Conservation (phyloP, 2,329 filamentous ascomycete species). For the Xylariales sp. region DNA sequence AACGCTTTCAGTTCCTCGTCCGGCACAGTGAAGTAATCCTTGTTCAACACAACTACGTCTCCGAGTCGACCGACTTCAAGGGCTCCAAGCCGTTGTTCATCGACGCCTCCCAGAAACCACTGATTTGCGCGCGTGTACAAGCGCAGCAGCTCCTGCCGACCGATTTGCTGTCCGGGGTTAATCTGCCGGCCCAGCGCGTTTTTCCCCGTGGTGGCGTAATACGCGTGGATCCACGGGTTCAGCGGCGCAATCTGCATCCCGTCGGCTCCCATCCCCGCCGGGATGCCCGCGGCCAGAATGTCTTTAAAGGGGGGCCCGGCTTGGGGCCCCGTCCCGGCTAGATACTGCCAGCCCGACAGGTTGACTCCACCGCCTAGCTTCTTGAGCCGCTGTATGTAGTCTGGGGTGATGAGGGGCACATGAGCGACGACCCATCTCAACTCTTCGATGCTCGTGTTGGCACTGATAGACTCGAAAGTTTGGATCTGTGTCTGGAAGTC, state of each 20-base stretch:
- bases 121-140: conserved; percentile 46
- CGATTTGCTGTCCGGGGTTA: conserved; percentile 45
- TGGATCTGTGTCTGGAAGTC: conserved; percentile 45
- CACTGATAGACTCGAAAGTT: conserved; percentile 43
- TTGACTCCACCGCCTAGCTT: conserved; percentile 47
- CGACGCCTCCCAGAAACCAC: conserved; percentile 47
- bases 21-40: conserved; percentile 45
- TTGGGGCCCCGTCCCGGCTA: conserved; percentile 40
- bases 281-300: conserved; percentile 47
- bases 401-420: conserved; percentile 45
- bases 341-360: conserved; percentile 46
- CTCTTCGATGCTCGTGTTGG: conserved; percentile 34
- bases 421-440: conserved; percentile 48
- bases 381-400: conserved; percentile 44
- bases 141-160: conserved; percentile 40
- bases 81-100: conserved; percentile 43
- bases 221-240: conserved; percentile 48
- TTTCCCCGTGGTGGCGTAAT: conserved; percentile 47
- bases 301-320: conserved; percentile 48
- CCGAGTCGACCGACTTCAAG: conserved; percentile 46
- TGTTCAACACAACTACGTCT: conserved; percentile 45
- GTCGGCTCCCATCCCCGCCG: conserved; percentile 45
- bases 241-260: conserved; percentile 49
- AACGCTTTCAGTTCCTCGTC: conserved; percentile 46
- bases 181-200: conserved; percentile 45